These are phyloP conservation scores for Aspergillus quadricinctus DNA, from an alignment of 2,329 filamentous ascomycete species.

Conservation along the genomic window DNA sequence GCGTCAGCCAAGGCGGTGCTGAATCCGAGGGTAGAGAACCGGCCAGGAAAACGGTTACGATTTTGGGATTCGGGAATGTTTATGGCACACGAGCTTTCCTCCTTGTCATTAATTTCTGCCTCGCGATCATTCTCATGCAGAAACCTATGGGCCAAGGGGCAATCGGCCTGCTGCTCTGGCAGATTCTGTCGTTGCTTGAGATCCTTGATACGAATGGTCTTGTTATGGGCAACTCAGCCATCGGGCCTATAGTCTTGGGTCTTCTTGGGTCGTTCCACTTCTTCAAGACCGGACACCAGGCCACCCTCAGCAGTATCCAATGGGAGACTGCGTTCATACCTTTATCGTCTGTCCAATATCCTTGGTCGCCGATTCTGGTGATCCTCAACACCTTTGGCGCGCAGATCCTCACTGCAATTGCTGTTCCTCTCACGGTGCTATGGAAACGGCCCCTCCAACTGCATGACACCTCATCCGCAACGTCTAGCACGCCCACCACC, in stretches of 20 bases:
- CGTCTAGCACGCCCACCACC: conserved; percentile 24
- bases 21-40: conserved; percentile 41
- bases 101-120: conserved; percentile 71
- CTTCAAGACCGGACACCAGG: conserved; percentile 98
- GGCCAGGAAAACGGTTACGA: conserved; percentile 56
- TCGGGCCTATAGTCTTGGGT: conserved; percentile 79
- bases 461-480: conserved; percentile 40
- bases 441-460: conserved; percentile 86
- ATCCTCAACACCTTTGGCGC: conserved; percentile 83
- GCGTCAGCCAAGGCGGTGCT: conserved; percentile 46
- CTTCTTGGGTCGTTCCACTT: conserved; percentile 91
- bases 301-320: conserved; percentile 79
- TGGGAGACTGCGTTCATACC: conserved; percentile 96
- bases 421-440: conserved; percentile 74
- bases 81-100: conserved; percentile 87
- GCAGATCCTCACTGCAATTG: conserved; percentile 75
- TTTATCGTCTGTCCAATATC: conserved; percentile 75
- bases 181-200: conserved; percentile 72
- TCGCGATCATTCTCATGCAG: conserved; percentile 73
- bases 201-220: conserved; percentile 59
- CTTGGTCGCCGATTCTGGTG: conserved; percentile 80
- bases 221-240: conserved; percentile 58
- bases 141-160: conserved; percentile 93
- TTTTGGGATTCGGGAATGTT: conserved; percentile 89
- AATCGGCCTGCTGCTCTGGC: conserved; percentile 77